Evolutionary conservation across 192 early-diverging fungal species (phyloP), one percentile per base, ranked within the genome.

Genomic region (Gigaspora rosea): DNA sequence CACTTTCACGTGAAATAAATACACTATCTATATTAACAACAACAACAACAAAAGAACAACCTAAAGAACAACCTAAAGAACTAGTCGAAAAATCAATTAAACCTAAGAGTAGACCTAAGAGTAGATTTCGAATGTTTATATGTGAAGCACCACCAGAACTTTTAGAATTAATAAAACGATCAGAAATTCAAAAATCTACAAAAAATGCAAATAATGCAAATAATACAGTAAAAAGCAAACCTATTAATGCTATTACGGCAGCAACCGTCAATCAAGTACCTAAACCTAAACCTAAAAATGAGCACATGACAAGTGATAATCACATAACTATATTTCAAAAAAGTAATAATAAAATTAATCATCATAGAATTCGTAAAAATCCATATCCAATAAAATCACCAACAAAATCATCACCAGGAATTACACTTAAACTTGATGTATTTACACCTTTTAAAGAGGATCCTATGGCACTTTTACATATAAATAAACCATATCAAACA

Each of bases 331-430:
- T 8, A 8, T 7, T 8, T 7, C 4, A 0, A 3, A 33, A 62
- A 33, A 33, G n/a, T n/a, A n/a, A n/a, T n/a, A n/a, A n/a, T n/a
- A 62, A 62, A 46, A 46, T 18, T 13, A 8, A 10, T 41, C n/a
- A 47, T n/a, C 36, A 35, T 9, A 35, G 36, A 18, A 5, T 20
- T 52, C 47, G 68, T 4, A 71, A 71, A 8, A 71, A 71, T 51
- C 68, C 68, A 22, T 71, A 51, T 10, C 68, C 68, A 52, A 51
- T 41, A 36, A 71, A 54, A 52, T 47, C 68, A 11, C 68, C 68
- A 12, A 22, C 47, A 5, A 71, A 71, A 52, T 49, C 68, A 71
- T 71, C 68, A 32, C 47, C 50, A 1, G 68, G 68, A 27, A 71
- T 71, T 49, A 49, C 47, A 3, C 20, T 71, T 12, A 47, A 71